These are phyloP conservation scores for Rosa chinensis DNA, from an alignment of 306 rosid species.

Conservation along the genomic window DNA sequence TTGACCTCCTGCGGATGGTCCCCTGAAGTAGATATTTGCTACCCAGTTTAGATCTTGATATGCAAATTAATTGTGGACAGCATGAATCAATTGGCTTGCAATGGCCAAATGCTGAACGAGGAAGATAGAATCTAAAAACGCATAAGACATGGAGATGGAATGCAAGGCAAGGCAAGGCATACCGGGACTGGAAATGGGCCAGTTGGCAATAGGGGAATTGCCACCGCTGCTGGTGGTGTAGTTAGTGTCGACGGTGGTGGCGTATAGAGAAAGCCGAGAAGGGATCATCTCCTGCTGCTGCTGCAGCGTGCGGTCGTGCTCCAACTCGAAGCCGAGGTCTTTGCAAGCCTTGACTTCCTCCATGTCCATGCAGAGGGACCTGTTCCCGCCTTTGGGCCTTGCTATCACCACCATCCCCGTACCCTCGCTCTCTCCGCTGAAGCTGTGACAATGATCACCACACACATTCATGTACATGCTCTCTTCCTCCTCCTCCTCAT, in stretches of 20 bases:
- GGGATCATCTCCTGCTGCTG: conserved; percentile 38
- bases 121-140: background rate
- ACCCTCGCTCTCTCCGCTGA: conserved; percentile 30
- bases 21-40: conserved; percentile 35
- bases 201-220: conserved; percentile 67
- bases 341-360: conserved; percentile 90
- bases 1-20: conserved; percentile 84
- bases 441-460: conserved; percentile 25
- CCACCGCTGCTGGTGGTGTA: conserved; percentile 57
- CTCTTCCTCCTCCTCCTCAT: conserved; percentile 6
- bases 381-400: conserved; percentile 73
- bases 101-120: background rate
- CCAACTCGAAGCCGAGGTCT: conserved; percentile 88
- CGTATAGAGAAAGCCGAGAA: conserved; percentile 38
- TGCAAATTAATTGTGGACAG: background rate
- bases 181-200: conserved; percentile 87
- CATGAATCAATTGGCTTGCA: conserved; percentile 1
- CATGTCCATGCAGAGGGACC: conserved; percentile 68
- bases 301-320: conserved; percentile 45
- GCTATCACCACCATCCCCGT: conserved; percentile 55
- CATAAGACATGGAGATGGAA: background rate
- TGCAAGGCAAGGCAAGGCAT: background rate
- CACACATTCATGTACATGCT: conserved; percentile 15
- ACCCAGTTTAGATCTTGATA: background rate
- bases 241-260: conserved; percentile 40